These are phyloP conservation scores for Glycyrrhiza uralensis DNA, from an alignment of 306 rosid genomes.

Conservation along the genomic window DNA sequence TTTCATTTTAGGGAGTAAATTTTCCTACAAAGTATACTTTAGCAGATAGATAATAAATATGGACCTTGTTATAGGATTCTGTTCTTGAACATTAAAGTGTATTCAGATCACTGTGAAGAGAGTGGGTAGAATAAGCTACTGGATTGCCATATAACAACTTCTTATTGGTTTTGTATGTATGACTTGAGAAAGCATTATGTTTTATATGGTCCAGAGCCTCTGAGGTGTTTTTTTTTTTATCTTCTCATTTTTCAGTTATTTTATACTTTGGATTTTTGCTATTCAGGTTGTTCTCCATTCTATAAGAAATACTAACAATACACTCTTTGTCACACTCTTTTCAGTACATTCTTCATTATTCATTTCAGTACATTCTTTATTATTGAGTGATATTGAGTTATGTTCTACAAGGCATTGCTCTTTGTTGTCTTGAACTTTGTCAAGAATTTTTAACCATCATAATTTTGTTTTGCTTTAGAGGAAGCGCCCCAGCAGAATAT, in stretches of 20 bases:
- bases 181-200: not conserved
- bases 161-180: not conserved
- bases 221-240: not conserved
- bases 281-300: no score
- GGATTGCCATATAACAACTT: not conserved
- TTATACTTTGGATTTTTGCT: not conserved
- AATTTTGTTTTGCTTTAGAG: constrained; percentile 45
- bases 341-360: not conserved
- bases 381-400: no score
- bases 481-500: constrained; percentile 77
- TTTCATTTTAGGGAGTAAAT: no score
- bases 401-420: no score
- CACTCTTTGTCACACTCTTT: no score
- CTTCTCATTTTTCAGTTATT: not conserved
- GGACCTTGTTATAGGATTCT: not conserved
- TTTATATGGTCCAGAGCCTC: not conserved
- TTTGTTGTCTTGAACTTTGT: constrained; percentile 4
- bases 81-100: not conserved
- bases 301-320: no score
- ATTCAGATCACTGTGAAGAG: not conserved
- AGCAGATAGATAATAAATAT: not conserved
- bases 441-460: constrained; percentile 2
- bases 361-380: no score
- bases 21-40: not conserved
- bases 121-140: not conserved